Percentiles rank a stretch among this genome's conserved stretches.
These are phyloP conservation scores for Hypoxylon cercidicola DNA, from an alignment of 495 filamentous ascomycete genomes.

Conservation along the genomic window DNA sequence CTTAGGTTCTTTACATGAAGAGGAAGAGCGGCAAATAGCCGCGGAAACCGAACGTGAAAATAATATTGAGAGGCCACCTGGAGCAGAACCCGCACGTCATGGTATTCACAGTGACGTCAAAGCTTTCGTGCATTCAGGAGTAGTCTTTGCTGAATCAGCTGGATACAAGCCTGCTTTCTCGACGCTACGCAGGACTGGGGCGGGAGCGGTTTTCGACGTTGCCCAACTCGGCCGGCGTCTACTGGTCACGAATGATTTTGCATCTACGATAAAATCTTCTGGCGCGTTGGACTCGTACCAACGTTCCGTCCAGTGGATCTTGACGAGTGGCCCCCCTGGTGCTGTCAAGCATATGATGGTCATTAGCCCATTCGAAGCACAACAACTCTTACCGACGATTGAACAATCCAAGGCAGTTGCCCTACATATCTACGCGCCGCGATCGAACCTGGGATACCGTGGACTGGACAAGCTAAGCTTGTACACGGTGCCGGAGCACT, in stretches of 20 bases:
- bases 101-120: slow-evolving; percentile 58
- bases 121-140: slow-evolving; percentile 49
- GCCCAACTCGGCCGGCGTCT: slow-evolving; percentile 55
- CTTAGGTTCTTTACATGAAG: slow-evolving; percentile 65
- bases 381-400: slow-evolving; percentile 59
- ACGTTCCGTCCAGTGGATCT: slow-evolving; percentile 69
- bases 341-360: slow-evolving; percentile 56
- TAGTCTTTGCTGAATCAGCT: slow-evolving; percentile 22
- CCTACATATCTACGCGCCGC: slow-evolving; percentile 70
- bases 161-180: slow-evolving; percentile 62
- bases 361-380: slow-evolving; percentile 65
- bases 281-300: slow-evolving; percentile 61
- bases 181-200: slow-evolving; percentile 54
- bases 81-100: slow-evolving; percentile 52
- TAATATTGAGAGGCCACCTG: slow-evolving; percentile 61
- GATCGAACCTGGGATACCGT: slow-evolving; percentile 53
- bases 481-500: slow-evolving; percentile 48
- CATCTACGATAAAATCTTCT: slow-evolving; percentile 52
- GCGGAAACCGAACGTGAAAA: slow-evolving; percentile 70
- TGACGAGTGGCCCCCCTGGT: slow-evolving; percentile 44
- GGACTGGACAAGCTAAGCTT: slow-evolving; percentile 61
- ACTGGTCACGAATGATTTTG: slow-evolving; percentile 67
- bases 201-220: slow-evolving; percentile 44
- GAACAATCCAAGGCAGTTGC: slow-evolving; percentile 44
- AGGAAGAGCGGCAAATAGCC: slow-evolving; percentile 75